Evolutionary conservation across 805 yeast species (phyloP).

Genomic region (Peterozyma xylosa): DNA sequence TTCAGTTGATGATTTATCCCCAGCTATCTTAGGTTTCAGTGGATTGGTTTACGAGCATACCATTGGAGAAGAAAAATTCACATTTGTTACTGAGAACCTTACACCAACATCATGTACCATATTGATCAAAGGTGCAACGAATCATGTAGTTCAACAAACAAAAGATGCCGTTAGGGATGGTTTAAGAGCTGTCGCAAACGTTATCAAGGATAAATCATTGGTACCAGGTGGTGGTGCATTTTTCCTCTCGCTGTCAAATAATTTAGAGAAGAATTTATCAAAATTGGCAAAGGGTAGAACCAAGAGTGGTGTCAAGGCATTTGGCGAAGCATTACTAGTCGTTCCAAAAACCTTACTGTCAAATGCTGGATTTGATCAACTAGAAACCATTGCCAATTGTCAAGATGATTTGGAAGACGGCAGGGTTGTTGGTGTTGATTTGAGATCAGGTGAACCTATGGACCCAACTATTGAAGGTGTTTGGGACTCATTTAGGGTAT

Average conservation of each 20-base stretch:
- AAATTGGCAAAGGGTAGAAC: slow-evolving; percentile 71
- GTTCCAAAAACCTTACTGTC: slow-evolving; percentile 89
- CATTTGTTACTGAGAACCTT: slow-evolving; percentile 84
- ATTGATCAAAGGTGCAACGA: slow-evolving; percentile 88
- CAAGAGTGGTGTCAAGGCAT: slow-evolving; percentile 87
- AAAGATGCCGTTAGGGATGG: slow-evolving; percentile 98
- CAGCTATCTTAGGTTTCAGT: slow-evolving; percentile 75
- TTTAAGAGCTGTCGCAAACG: slow-evolving; percentile 87
- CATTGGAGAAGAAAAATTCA: slow-evolving; percentile 95
- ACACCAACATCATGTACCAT: slow-evolving; percentile 91
- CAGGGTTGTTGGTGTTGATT: slow-evolving; percentile 82
- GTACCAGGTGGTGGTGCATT: slow-evolving; percentile 98
- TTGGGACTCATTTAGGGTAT: slow-evolving; percentile 93
- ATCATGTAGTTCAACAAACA: slow-evolving; percentile 82
- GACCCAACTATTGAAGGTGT: slow-evolving; percentile 92
- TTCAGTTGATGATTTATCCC: slow-evolving; percentile 86
- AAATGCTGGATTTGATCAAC: slow-evolving; percentile 89
- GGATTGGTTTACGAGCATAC: slow-evolving; percentile 89
- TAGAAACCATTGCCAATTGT: slow-evolving; percentile 81
- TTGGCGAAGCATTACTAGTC: slow-evolving; percentile 83
- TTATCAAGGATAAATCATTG: slow-evolving; percentile 73
- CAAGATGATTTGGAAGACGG: slow-evolving; percentile 84
- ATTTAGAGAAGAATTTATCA: slow-evolving; percentile 46
- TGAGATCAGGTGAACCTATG: slow-evolving; percentile 89
- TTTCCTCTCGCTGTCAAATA: slow-evolving; percentile 73